A percentile compares a stretch with the other conserved stretches of the same genome.
These are phyloP conservation scores for Trametes gibbosa DNA, from an alignment of 768 basidiomycete genomes.

Conservation along the genomic window DNA sequence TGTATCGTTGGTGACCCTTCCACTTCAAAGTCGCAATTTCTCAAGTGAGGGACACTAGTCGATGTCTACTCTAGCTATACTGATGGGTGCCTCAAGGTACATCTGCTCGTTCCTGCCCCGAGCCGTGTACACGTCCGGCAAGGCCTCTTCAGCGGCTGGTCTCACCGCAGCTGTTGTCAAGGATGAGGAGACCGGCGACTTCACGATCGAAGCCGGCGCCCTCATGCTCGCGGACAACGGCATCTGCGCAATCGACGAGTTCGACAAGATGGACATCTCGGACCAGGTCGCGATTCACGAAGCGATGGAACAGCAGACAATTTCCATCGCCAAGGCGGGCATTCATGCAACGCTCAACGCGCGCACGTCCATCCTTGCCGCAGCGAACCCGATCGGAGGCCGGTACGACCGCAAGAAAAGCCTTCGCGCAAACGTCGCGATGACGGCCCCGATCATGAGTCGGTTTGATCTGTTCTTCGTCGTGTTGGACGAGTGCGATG, in stretches of 20 bases:
- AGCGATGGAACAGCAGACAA: slow-evolving; percentile 99
- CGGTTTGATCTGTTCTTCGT: slow-evolving; percentile 98
- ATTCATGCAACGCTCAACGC: slow-evolving; percentile 99
- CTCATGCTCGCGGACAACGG: slow-evolving; percentile 99
- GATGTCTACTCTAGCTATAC: background rate
- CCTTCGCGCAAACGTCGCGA: slow-evolving; percentile 88
- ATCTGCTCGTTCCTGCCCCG: slow-evolving; percentile 97
- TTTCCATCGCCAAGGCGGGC: slow-evolving; percentile 98
- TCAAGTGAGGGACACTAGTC: slow-evolving; percentile 69
- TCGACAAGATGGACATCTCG: slow-evolving; percentile 99
- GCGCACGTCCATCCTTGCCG: slow-evolving; percentile 94
- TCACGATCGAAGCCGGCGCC: slow-evolving; percentile 98
- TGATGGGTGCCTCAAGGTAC: slow-evolving; percentile 53
- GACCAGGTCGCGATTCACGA: slow-evolving; percentile 99
- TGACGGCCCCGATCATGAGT: slow-evolving; percentile 99
- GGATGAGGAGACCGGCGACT: slow-evolving; percentile 98
- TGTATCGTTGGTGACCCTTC: slow-evolving; percentile 97
- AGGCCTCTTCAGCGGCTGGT: slow-evolving; percentile 98
- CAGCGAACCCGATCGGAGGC: slow-evolving; percentile 96
- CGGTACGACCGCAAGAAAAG: slow-evolving; percentile 94
- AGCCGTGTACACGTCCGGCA: slow-evolving; percentile 98
- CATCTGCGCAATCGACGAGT: slow-evolving; percentile 99
- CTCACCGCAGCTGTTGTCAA: slow-evolving; percentile 97
- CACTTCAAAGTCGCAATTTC: slow-evolving; percentile 97
- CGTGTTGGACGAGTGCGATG: slow-evolving; percentile 95